Evolutionary conservation across 2,329 filamentous ascomycete species (phyloP).

Genomic region (Tolypocladium pustulatum): DNA sequence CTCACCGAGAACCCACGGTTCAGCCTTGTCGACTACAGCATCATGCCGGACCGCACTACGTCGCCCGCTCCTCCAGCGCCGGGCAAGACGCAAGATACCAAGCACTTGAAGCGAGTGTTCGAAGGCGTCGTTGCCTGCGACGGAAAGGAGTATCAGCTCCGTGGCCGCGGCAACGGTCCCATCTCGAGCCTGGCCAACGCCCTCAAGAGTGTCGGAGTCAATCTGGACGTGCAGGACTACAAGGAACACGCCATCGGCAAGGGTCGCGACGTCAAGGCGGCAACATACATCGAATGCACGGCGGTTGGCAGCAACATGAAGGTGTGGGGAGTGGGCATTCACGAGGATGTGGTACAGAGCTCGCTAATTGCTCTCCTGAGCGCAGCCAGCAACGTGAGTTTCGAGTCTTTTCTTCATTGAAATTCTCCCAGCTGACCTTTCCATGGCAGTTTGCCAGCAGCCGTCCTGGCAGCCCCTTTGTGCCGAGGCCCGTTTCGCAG

Average conservation of each 20-base stretch:
- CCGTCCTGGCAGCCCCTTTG: conserved; percentile 53
- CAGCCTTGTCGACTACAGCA: conserved; percentile 81
- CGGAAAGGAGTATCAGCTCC: conserved; percentile 65
- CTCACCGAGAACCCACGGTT: conserved; percentile 77
- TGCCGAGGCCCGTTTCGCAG: conserved; percentile 41
- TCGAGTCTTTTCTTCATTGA: not conserved
- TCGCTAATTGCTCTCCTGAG: conserved; percentile 77
- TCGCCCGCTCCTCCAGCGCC: conserved; percentile 59
- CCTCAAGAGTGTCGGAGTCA: conserved; percentile 65
- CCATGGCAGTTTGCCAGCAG: conserved; percentile 49
- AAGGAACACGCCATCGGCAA: conserved; percentile 89
- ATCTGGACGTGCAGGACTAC: conserved; percentile 87
- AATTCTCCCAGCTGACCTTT: not conserved
- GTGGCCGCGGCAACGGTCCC: conserved; percentile 77
- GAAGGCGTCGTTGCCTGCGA: conserved; percentile 78
- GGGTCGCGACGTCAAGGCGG: conserved; percentile 79
- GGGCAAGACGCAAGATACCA: conserved; percentile 66
- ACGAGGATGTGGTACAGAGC: conserved; percentile 60
- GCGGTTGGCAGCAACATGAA: conserved; percentile 54
- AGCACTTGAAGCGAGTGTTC: conserved; percentile 72
- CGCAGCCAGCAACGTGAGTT: conserved; percentile 74
- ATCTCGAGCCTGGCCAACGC: conserved; percentile 83
- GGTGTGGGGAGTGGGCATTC: conserved; percentile 68
- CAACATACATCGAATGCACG: conserved; percentile 87
- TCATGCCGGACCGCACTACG: conserved; percentile 68